Evolutionary conservation across 2,329 filamentous ascomycete genomes (phyloP).

Genomic region (Exophiala xenobiotica): DNA sequence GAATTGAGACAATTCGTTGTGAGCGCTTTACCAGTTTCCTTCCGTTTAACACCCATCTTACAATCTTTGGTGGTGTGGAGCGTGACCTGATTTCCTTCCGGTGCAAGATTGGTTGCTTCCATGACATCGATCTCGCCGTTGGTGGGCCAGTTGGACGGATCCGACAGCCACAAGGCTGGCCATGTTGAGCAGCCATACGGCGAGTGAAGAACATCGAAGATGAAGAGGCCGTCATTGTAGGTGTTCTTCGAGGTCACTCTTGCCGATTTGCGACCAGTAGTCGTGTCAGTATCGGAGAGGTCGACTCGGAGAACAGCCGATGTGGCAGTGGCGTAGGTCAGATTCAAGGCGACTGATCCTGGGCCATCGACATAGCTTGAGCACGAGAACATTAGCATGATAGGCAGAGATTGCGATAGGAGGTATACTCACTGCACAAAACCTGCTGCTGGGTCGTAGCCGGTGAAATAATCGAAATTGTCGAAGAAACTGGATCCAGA

Average conservation of each 20-base stretch:
- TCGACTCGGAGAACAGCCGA: conserved; percentile 65
- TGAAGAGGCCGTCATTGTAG: conserved; percentile 66
- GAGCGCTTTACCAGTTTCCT: conserved; percentile 51
- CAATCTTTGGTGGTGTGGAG: conserved; percentile 49
- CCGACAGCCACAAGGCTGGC: conserved; percentile 66
- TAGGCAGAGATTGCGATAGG: neutral
- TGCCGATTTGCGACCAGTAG: conserved; percentile 66
- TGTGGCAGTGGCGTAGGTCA: conserved; percentile 58
- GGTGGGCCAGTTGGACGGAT: conserved; percentile 47
- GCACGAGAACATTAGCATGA: neutral
- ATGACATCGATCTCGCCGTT: conserved; percentile 53
- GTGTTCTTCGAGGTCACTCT: conserved; percentile 66
- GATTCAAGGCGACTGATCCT: conserved; percentile 47
- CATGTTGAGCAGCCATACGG: conserved; percentile 69
- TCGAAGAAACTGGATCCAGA: conserved; percentile 45
- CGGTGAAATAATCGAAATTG: conserved; percentile 47
- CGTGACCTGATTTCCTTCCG: conserved; percentile 46
- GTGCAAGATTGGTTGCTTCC: conserved; percentile 53
- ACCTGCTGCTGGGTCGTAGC: conserved; percentile 45
- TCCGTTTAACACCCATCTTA: conserved; percentile 33
- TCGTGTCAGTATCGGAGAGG: conserved; percentile 54
- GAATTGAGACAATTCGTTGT: conserved; percentile 50
- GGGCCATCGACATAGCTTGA: conserved; percentile 42
- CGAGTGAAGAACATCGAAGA: conserved; percentile 74
- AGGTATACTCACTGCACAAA: conserved; percentile 48